phyloP scores from a whole-genome alignment of 345 rosid genomes.

The Brassica rapa region DNA sequence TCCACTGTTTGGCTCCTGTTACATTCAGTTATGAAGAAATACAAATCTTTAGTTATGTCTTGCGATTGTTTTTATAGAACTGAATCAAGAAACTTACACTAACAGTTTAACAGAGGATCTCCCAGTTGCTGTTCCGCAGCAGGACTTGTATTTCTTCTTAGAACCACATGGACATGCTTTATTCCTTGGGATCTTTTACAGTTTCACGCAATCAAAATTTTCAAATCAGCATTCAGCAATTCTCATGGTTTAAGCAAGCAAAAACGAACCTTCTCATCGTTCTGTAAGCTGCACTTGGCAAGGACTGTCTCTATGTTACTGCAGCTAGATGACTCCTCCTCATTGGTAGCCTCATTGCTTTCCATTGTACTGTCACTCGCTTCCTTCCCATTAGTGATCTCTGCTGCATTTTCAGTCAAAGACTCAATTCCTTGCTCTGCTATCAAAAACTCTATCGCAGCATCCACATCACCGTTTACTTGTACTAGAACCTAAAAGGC shows the following conservation, averaged over 20 bases:
- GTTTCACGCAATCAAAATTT: conserved; percentile 6
- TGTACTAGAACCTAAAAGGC: conserved; percentile 62
- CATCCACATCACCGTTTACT: conserved; percentile 80
- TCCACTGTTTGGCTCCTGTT: conserved; percentile 53
- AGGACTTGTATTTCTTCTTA: conserved; percentile 86
- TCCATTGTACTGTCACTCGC: conserved; percentile 20
- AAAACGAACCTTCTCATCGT: conserved; percentile 61
- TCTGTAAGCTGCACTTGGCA: conserved; percentile 39
- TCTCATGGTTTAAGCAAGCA: conserved; percentile 13
- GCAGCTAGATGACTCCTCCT: conserved; percentile 42
- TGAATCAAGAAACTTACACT: conserved; percentile 48
- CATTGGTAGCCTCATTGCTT: conserved; percentile 37
- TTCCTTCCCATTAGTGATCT: conserved; percentile 11
- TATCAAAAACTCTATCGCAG: conserved; percentile 76
- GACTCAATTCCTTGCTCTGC: conserved; percentile 60
- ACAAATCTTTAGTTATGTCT: not conserved
- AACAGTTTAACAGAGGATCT: conserved; percentile 53
- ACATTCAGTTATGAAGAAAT: not conserved
- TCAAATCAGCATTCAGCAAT: not conserved
- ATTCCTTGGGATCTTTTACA: conserved; percentile 70
- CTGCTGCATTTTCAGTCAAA: conserved; percentile 41
- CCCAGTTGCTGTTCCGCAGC: conserved; percentile 75
- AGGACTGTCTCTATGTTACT: conserved; percentile 36
- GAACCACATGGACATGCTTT: conserved; percentile 83
- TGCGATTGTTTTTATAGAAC: conserved; percentile 8